Percentiles rank a stretch among this genome's conserved stretches.
phyloP scores from a whole-genome alignment of 1,284 basidiomycete species.

The Inonotus hispidus region DNA sequence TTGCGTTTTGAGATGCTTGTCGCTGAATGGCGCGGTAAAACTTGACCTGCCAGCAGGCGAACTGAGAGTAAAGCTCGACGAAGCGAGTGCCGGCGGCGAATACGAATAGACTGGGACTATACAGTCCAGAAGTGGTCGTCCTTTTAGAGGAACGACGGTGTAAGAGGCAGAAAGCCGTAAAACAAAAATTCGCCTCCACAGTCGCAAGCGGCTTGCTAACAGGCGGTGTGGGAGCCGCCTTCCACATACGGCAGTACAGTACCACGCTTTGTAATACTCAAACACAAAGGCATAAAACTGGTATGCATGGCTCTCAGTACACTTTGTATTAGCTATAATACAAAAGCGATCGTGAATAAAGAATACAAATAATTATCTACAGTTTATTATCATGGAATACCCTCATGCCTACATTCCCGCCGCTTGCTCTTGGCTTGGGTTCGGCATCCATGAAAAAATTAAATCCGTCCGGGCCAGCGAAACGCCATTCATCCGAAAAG shows the following conservation, averaged over 20 bases:
- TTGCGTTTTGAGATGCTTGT: slow-evolving; percentile 14
- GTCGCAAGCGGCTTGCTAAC: background rate
- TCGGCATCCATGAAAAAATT: too few species aligned
- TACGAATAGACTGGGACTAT: slow-evolving; percentile 7
- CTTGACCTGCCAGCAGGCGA: slow-evolving; percentile 87
- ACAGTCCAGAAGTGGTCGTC: slow-evolving; percentile 14
- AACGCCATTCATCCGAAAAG: background rate
- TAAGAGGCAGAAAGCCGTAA: slow-evolving; percentile 11
- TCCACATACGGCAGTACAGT: too few species aligned
- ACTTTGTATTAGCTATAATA: background rate
- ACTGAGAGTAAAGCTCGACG: slow-evolving; percentile 29
- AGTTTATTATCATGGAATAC: too few species aligned
- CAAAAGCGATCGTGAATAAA: too few species aligned
- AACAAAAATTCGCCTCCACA: background rate
- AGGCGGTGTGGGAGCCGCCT: background rate
- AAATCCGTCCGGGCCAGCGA: too few species aligned
- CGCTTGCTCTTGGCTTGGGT: too few species aligned
- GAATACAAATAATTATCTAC: too few species aligned
- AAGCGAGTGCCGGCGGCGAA: slow-evolving; percentile 7
- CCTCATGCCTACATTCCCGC: too few species aligned
- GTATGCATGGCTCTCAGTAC: background rate
- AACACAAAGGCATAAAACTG: background rate
- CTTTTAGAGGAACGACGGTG: slow-evolving; percentile 15
- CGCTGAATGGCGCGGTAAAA: slow-evolving; percentile 60
- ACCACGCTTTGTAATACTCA: too few species aligned